phyloP scores from a whole-genome alignment of 2,329 filamentous ascomycete genomes.

The Hymenoscyphus repandus region DNA sequence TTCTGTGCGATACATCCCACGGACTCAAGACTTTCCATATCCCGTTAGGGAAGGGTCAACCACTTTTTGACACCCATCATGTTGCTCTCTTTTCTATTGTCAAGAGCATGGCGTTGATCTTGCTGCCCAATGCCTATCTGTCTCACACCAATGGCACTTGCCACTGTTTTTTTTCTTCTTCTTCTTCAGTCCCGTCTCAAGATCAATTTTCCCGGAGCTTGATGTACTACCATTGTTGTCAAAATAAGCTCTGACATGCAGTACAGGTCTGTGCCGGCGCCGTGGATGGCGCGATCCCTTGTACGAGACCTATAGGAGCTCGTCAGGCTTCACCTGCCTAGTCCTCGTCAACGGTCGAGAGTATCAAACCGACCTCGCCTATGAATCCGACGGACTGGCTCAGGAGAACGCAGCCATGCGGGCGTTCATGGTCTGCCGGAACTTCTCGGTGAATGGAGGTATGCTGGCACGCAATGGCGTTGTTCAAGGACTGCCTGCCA shows the following conservation, averaged over 20 bases:
- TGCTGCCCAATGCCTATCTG: background rate
- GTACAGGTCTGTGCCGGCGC: slow-evolving; percentile 82
- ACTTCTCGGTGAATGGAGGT: slow-evolving; percentile 94
- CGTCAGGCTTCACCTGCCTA: slow-evolving; percentile 77
- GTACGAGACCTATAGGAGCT: slow-evolving; percentile 75
- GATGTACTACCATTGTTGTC: background rate
- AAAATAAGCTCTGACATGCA: slow-evolving; percentile 23
- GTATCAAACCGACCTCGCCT: slow-evolving; percentile 86
- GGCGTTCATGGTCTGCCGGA: slow-evolving; percentile 95
- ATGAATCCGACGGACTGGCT: slow-evolving; percentile 75
- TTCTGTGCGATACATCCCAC: slow-evolving; percentile 19
- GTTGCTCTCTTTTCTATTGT: background rate
- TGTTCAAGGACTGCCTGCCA: slow-evolving; percentile 58
- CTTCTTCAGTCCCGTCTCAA: slow-evolving; percentile 1
- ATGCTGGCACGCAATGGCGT: slow-evolving; percentile 72
- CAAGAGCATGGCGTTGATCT: slow-evolving; percentile 10
- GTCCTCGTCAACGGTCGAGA: slow-evolving; percentile 95
- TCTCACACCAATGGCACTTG: no score
- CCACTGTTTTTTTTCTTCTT: background rate
- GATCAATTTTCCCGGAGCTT: background rate
- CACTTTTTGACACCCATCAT: background rate
- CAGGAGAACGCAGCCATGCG: slow-evolving; percentile 93
- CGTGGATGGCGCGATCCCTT: slow-evolving; percentile 88
- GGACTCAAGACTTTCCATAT: background rate
- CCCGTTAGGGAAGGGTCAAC: background rate